A percentile compares a stretch with the other conserved stretches of the same genome.
phyloP scores from a whole-genome alignment of 148 eudicot species.

The Diospyros kaki region DNA sequence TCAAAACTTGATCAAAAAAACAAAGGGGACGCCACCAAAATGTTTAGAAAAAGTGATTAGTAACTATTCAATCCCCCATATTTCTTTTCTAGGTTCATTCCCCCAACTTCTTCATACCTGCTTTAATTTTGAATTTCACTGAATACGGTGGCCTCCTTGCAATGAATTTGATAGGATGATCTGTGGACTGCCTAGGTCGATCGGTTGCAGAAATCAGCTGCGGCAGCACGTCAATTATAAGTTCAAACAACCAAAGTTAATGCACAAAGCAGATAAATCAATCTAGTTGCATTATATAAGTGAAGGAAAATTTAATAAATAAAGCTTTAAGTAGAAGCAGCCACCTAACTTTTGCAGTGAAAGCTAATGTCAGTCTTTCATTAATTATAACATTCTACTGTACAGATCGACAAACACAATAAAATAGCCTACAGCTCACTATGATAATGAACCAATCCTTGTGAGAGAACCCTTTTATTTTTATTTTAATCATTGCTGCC shows the following conservation, averaged over 20 bases:
- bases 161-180: slow-evolving; percentile 92
- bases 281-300: neutral
- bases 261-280: neutral
- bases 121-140: slow-evolving; percentile 85
- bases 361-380: too few species aligned
- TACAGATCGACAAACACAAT: too few species aligned
- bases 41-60: neutral
- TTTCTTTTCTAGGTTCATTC: neutral
- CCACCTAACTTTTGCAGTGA: too few species aligned
- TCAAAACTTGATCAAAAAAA: neutral
- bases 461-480: too few species aligned
- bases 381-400: too few species aligned
- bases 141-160: slow-evolving; percentile 71
- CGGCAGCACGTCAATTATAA: slow-evolving; percentile 15
- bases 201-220: slow-evolving; percentile 95
- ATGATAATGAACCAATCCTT: too few species aligned
- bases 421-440: too few species aligned
- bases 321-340: too few species aligned
- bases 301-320: too few species aligned
- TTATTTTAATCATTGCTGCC: too few species aligned
- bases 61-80: neutral
- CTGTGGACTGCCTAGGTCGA: slow-evolving; percentile 89
- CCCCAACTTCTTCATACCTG: slow-evolving; percentile 40
- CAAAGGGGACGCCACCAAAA: neutral
- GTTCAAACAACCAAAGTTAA: neutral